These are phyloP conservation scores for Colletotrichum musae DNA, from an alignment of 2,329 filamentous ascomycete genomes.

Conservation along the genomic window DNA sequence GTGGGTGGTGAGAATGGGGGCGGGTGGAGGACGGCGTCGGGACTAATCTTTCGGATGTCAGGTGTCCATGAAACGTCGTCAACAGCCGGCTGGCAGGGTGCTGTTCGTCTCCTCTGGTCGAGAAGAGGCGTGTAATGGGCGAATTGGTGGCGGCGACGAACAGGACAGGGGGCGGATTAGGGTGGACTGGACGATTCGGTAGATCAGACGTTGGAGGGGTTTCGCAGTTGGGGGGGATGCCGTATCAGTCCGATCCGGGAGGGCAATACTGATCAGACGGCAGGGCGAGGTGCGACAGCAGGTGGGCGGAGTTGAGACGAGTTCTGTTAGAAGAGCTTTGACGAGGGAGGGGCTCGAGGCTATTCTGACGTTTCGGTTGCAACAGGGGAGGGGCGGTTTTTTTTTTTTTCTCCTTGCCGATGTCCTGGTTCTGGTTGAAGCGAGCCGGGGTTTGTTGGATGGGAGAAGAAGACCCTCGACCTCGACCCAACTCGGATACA, in stretches of 20 bases:
- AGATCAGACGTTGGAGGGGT: conserved; percentile 64
- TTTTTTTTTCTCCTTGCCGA: not conserved
- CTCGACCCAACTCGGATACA: too few relatives aligned
- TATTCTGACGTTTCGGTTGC: conserved; percentile 54
- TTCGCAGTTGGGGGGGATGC: conserved; percentile 53
- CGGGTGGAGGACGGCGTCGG: conserved; percentile 22
- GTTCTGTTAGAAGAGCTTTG: conserved; percentile 61
- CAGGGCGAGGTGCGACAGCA: conserved; percentile 46
- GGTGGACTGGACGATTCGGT: conserved; percentile 40
- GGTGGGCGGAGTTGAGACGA: conserved; percentile 58
- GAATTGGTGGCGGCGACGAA: conserved; percentile 44
- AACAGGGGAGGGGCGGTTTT: conserved; percentile 48
- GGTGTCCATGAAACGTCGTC: conserved; percentile 55
- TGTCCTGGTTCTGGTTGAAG: not conserved
- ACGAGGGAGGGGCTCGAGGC: conserved; percentile 51
- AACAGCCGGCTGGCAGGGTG: conserved; percentile 44
- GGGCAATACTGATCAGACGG: conserved; percentile 46
- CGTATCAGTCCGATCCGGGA: conserved; percentile 43
- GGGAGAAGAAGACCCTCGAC: too few relatives aligned
- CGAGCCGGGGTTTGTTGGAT: not conserved
- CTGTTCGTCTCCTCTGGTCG: conserved; percentile 31
- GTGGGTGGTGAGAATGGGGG: conserved; percentile 22
- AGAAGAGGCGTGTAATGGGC: conserved; percentile 1
- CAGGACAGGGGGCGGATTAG: conserved; percentile 18
- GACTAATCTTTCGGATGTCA: conserved; percentile 52